Evolutionary conservation across 371 early-diverging fungal species (phyloP), one percentile per base, ranked within the genome.

Genomic region (Sporodiniella umbellata): DNA sequence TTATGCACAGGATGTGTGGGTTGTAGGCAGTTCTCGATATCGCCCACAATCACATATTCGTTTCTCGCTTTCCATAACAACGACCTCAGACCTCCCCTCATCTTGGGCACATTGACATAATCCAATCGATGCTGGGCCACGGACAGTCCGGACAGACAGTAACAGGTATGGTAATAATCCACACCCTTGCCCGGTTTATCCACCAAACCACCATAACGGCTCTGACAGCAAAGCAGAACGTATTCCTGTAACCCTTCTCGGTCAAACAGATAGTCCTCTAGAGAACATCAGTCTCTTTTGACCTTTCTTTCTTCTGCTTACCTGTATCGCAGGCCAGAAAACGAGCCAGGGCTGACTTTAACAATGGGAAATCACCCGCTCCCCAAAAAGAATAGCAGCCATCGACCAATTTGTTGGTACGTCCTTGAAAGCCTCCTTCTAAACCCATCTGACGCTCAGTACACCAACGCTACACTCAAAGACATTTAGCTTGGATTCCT

Each of bases 381-480:
- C 90, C 83, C 99, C 99, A 99, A 66, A 93, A 95, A 0, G 95
- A 89, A 66, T 99, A 99, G 62, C 99, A 99, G 0, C 96, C 96
- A 68, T 99, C 99, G 0, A 97, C 98, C 1, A 96, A 76, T 62
- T 99, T 99, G 70, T 99, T 98, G 2, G 94, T 89, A 35, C 99
- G 78, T 12, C 99, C 99, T 51, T 90, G 92, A 53, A 97, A 98
- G 11, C 99, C 99, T 23, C 98, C 97, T 70, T 95, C 96, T 21
- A 93, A 51, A 14, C 59, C 60, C 92, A 97, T 88, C 66, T 98
- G 98, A 26, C 94, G 72, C 8, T 64, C 67, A 8, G 64, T 62
- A 28, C 88, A 78, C 96, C 97, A 98, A 47, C 69, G 58, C 83
- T 80, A 26, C 0, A 42, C n/a, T n/a, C 26, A 18, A 8, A 25